Evolutionary conservation across 108 stramenopile genomes (phyloP).

Genomic region (Pseudonitzschia delicatissima): DNA sequence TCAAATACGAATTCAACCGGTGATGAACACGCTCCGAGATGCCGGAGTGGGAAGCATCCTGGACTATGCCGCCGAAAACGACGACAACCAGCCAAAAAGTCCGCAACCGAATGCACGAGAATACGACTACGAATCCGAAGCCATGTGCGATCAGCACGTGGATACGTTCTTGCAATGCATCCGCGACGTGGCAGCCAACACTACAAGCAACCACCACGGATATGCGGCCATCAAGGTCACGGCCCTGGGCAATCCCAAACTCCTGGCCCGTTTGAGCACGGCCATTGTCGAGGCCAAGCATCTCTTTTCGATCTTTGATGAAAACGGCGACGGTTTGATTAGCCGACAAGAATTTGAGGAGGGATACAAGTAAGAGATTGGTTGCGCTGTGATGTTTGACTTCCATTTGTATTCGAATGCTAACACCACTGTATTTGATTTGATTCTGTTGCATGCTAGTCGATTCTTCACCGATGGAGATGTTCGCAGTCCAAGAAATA

Average conservation of each 20-base stretch:
- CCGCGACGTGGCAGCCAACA: slow-evolving; percentile 61
- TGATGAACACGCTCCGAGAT: slow-evolving; percentile 48
- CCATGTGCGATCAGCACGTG: slow-evolving; percentile 75
- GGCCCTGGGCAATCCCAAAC: slow-evolving; percentile 87
- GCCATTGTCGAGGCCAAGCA: slow-evolving; percentile 67
- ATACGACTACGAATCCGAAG: slow-evolving; percentile 76
- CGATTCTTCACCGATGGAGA: slow-evolving; percentile 38
- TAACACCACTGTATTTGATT: not conserved
- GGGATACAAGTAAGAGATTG: slow-evolving; percentile 30
- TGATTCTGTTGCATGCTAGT: slow-evolving; percentile 5
- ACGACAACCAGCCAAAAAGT: slow-evolving; percentile 8
- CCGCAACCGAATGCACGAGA: slow-evolving; percentile 37
- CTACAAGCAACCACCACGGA: slow-evolving; percentile 31
- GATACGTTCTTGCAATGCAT: slow-evolving; percentile 79
- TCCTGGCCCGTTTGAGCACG: slow-evolving; percentile 82
- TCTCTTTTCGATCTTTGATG: slow-evolving; percentile 71
- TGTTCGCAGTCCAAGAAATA: slow-evolving; percentile 38
- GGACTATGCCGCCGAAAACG: slow-evolving; percentile 95
- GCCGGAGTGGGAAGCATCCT: slow-evolving; percentile 82
- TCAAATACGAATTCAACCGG: slow-evolving; percentile 55
- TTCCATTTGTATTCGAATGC: not conserved
- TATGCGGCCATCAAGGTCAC: slow-evolving; percentile 96
- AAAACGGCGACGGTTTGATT: slow-evolving; percentile 49
- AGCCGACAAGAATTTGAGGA: slow-evolving; percentile 63
- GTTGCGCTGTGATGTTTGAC: not conserved